Evolutionary conservation across 1,139 yeast species (phyloP).

Genomic region (Hyphopichia khmerensis): DNA sequence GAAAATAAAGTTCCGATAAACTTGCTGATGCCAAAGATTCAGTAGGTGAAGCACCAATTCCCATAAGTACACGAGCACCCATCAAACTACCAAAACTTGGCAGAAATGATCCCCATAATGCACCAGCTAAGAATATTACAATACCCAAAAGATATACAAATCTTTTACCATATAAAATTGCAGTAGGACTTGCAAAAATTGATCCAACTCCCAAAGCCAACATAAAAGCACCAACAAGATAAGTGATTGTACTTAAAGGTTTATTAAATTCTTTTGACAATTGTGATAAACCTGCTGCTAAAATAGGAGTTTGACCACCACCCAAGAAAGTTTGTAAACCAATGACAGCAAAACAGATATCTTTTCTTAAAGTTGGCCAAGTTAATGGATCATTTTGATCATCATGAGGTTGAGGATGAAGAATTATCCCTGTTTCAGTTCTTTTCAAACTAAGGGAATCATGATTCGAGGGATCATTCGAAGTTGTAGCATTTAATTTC

Average conservation of each 20-base stretch:
- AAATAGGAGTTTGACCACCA: slow-evolving; percentile 62
- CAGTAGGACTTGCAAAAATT: slow-evolving; percentile 57
- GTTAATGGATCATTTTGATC: slow-evolving; percentile 76
- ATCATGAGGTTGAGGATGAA: slow-evolving; percentile 75
- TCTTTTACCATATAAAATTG: slow-evolving; percentile 61
- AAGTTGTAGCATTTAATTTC: slow-evolving; percentile 7
- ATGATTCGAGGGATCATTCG: slow-evolving; percentile 4
- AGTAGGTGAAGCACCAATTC: slow-evolving; percentile 60
- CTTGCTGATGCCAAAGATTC: slow-evolving; percentile 64
- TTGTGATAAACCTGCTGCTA: slow-evolving; percentile 55
- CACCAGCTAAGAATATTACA: slow-evolving; percentile 49
- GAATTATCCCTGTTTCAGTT: slow-evolving; percentile 53
- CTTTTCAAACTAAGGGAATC: slow-evolving; percentile 32
- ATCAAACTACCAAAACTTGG: slow-evolving; percentile 48
- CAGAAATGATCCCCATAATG: slow-evolving; percentile 56
- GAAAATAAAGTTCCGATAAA: slow-evolving; percentile 62
- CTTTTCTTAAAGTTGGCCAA: slow-evolving; percentile 65
- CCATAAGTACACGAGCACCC: slow-evolving; percentile 59
- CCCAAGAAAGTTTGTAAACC: slow-evolving; percentile 62
- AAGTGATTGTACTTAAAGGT: slow-evolving; percentile 45
- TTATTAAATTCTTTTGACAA: slow-evolving; percentile 45
- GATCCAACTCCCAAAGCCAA: slow-evolving; percentile 59
- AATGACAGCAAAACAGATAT: slow-evolving; percentile 49
- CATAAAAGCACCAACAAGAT: slow-evolving; percentile 62
- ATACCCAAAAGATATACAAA: slow-evolving; percentile 53